phyloP scores from a whole-genome alignment of 148 eudicot genomes.

The Chenopodium formosanum region DNA sequence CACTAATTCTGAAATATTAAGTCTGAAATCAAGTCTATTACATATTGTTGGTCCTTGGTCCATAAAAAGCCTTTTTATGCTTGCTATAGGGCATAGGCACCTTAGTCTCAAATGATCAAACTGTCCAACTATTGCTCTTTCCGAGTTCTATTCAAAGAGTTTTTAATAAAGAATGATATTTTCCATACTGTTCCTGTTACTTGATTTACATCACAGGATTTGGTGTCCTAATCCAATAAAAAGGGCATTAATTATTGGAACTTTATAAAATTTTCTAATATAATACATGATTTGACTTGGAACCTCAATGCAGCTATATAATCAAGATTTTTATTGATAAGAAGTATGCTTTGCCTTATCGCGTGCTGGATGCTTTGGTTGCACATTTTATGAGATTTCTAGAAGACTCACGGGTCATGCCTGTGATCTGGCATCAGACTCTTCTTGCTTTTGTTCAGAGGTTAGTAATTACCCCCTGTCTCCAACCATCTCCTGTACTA shows the following conservation, averaged over 20 bases:
- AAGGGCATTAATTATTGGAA: background rate
- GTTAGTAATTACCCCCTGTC: constrained; percentile 33
- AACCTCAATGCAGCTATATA: constrained; percentile 65
- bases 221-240: background rate
- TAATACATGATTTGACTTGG: constrained; percentile 1
- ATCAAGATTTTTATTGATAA: constrained; percentile 86
- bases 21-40: too few species aligned
- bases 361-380: constrained; percentile 88
- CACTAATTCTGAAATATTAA: too few species aligned
- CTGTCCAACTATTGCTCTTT: too few species aligned
- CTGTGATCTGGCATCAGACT: constrained; percentile 97
- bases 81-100: too few species aligned
- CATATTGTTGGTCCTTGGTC: too few species aligned
- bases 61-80: too few species aligned
- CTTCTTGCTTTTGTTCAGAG: constrained; percentile 90
- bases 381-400: constrained; percentile 79
- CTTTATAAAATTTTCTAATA: background rate
- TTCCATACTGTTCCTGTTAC: too few species aligned
- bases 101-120: too few species aligned
- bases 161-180: too few species aligned
- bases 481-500: background rate
- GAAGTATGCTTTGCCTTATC: constrained; percentile 86
- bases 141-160: too few species aligned
- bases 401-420: constrained; percentile 81
- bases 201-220: too few species aligned